A percentile compares a stretch with the other conserved stretches of the same genome.
phyloP scores from a whole-genome alignment of 345 rosid species.

The Lenwebbia sp. region DNA sequence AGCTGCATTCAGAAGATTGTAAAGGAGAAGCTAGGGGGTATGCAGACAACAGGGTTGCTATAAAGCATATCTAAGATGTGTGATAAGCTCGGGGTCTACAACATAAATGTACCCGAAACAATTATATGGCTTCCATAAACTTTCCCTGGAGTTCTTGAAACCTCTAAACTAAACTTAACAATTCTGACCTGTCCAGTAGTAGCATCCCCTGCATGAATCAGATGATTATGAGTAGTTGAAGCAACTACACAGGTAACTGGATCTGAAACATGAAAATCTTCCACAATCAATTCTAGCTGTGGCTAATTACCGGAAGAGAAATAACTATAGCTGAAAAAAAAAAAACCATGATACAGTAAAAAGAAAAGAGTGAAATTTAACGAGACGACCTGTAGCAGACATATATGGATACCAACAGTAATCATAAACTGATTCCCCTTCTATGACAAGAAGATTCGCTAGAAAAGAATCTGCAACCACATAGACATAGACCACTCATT shows the following conservation, averaged over 20 bases:
- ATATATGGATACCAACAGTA: slow-evolving; percentile 92
- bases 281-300: not conserved
- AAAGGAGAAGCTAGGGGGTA: no score
- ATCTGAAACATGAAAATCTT: slow-evolving; percentile 33
- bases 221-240: slow-evolving; percentile 81
- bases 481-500: not conserved
- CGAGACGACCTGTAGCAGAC: slow-evolving; percentile 63
- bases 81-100: no score
- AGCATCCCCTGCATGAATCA: slow-evolving; percentile 96
- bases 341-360: not conserved
- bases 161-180: not conserved
- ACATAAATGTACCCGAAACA: no score
- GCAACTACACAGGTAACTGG: slow-evolving; percentile 81
- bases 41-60: no score
- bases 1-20: not conserved
- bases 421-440: slow-evolving; percentile 87
- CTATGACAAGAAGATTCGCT: slow-evolving; percentile 50
- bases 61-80: no score
- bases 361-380: not conserved
- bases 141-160: no score
- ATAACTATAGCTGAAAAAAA: not conserved
- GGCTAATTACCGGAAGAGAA: not conserved
- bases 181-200: slow-evolving; percentile 71
- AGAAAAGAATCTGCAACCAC: slow-evolving; percentile 58
- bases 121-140: not conserved